phyloP scores from a whole-genome alignment of 2,329 filamentous ascomycete species.

The Fusarium bulbicola region DNA sequence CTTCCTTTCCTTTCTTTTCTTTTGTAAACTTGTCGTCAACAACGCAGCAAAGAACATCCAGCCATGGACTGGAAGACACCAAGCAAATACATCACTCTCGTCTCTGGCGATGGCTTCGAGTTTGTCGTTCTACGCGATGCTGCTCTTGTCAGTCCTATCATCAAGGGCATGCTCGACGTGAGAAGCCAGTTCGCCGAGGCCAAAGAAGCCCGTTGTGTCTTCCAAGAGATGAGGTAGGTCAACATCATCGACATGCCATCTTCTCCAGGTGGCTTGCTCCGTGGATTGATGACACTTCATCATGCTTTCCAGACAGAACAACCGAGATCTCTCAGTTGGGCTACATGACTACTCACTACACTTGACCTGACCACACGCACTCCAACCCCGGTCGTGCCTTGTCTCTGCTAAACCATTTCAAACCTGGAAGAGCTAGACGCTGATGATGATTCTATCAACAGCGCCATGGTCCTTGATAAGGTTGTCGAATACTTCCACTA shows the following conservation, averaged over 20 bases:
- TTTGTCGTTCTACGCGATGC: constrained; percentile 79
- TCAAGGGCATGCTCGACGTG: constrained; percentile 79
- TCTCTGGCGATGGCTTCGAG: constrained; percentile 80
- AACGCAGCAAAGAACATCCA: background rate
- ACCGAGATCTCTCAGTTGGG: constrained; percentile 47
- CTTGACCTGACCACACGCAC: constrained; percentile 66
- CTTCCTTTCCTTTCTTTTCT: constrained; percentile 7
- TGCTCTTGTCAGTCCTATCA: constrained; percentile 73
- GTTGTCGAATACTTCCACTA: constrained; percentile 87
- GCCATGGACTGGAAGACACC: constrained; percentile 39
- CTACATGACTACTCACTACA: constrained; percentile 66
- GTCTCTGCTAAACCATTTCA: constrained; percentile 15
- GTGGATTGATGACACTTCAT: constrained; percentile 53
- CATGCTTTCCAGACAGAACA: constrained; percentile 60
- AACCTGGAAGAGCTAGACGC: constrained; percentile 30
- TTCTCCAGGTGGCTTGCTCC: constrained; percentile 14
- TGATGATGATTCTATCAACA: constrained; percentile 49
- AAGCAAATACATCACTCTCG: constrained; percentile 79
- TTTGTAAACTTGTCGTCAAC: background rate
- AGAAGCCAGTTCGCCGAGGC: constrained; percentile 74
- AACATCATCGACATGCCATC: constrained; percentile 22
- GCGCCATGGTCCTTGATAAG: constrained; percentile 79
- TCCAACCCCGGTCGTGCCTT: constrained; percentile 21
- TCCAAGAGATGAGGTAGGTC: constrained; percentile 76
- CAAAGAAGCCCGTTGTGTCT: constrained; percentile 69